Evolutionary conservation across 352 stramenopile species (phyloP), one percentile per base, ranked within the genome.

Genomic region (Phytophthora citricola): DNA sequence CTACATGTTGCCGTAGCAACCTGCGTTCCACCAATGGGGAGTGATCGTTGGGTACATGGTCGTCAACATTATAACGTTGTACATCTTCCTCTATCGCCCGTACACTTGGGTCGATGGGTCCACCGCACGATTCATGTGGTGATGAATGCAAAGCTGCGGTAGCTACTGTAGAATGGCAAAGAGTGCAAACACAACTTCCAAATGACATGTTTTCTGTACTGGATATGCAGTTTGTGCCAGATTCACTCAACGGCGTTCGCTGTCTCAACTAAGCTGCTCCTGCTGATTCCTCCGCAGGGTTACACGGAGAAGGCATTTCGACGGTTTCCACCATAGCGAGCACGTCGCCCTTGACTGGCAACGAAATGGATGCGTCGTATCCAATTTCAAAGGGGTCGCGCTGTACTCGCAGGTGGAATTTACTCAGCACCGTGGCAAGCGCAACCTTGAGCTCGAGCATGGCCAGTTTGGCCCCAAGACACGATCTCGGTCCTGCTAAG

Each of bases 71-170:
- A 45, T 71, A 27, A 95, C 87, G 38, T 34, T 94, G 55, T 92
- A 90, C 71, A 59, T 93, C 5, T 97, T 92, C 58, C 38, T 95
- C 10, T 79, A 80, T 50, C 73, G 67, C 10, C 83, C 89, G 1
- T 97, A 92, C 57, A 52, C 27, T 22, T 97, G 89, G 89, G 83
- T 84, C 8, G 88, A 97, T 58, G 89, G 87, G 39, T 83, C 82
- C 1, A 86, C 70, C 32, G 89, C 82, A 14, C 81, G 88, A 24
- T 97, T 97, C 68, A 95, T 97, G 87, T 97, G 89, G 89, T 97
- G 71, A 85, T 50, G 17, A 20, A 32, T 38, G 44, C 20, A 15
- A 48, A 8, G n/a, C 39, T 15, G 3, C 43, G 36, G 6, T 34
- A 15, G 4, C n/a, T n/a, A n/a, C 9, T n/a, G 15, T 63, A 64